These are phyloP conservation scores for Rhizomucor pusillus DNA, from an alignment of 371 early-diverging fungal genomes.

Conservation along the genomic window DNA sequence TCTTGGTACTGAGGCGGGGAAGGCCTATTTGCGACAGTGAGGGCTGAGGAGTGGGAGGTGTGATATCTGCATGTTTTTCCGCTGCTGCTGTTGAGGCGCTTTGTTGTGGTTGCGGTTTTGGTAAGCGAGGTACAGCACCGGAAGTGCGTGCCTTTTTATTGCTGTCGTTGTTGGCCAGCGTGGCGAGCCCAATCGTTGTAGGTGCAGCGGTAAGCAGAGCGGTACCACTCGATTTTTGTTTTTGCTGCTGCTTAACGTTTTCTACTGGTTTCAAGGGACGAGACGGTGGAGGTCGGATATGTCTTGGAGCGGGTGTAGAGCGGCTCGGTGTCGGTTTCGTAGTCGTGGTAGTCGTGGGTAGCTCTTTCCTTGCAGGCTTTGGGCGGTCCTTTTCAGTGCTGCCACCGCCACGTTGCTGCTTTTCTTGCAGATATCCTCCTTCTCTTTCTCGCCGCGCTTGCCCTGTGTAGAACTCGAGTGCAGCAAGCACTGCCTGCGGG, in stretches of 20 bases:
- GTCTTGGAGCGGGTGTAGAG: constrained; percentile 6
- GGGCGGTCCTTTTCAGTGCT: too few species aligned
- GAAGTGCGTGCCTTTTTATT: too few species aligned
- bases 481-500: constrained; percentile 97
- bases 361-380: too few species aligned
- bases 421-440: constrained; percentile 11
- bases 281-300: neutral
- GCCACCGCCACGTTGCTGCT: too few species aligned
- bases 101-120: neutral
- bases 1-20: neutral
- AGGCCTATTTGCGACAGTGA: constrained; percentile 2
- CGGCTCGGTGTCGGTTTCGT: constrained; percentile 8
- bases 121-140: neutral
- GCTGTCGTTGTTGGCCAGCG: too few species aligned
- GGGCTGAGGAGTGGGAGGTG: constrained; percentile 17
- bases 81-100: neutral
- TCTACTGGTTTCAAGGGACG: neutral
- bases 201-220: too few species aligned
- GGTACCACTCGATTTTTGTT: too few species aligned
- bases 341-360: neutral
- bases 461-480: constrained; percentile 95
- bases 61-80: neutral
- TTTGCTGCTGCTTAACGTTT: too few species aligned
- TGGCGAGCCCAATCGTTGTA: too few species aligned
- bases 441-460: constrained; percentile 57